Conservation (phyloP, 148 eudicot species). For the Hydrangea macrophylla region DNA sequence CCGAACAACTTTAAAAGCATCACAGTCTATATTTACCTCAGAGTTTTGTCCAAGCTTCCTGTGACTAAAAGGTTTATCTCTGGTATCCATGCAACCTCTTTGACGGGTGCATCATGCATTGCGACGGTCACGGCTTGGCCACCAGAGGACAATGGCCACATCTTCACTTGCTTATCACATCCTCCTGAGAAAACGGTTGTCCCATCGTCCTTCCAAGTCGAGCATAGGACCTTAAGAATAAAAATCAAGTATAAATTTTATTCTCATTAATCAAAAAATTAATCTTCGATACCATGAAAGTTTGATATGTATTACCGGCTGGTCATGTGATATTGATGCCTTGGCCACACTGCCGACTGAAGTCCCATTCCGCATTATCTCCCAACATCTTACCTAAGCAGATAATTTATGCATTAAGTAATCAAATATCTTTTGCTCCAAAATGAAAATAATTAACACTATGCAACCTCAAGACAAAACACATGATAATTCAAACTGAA, state of each 20-base stretch:
- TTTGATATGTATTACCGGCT: constrained; percentile 49
- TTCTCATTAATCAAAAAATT: not conserved
- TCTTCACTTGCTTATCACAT: constrained; percentile 93
- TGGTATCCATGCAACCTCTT: constrained; percentile 92
- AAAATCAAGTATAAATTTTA: not conserved
- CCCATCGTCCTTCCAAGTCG: constrained; percentile 97
- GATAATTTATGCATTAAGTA: not conserved
- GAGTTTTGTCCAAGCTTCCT: constrained; percentile 95
- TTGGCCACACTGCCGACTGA: constrained; percentile 52
- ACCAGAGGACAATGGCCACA: constrained; percentile 85
- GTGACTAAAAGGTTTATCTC: constrained; percentile 79
- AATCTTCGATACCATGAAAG: not conserved
- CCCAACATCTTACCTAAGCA: constrained; percentile 88
- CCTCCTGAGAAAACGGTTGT: constrained; percentile 96
- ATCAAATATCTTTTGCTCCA: not conserved
- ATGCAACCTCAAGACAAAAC: too few relatives aligned
- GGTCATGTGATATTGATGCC: constrained; percentile 81
- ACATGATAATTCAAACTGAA: not conserved
- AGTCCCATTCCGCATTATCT: constrained; percentile 60
- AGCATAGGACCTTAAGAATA: constrained; percentile 66
- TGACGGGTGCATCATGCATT: constrained; percentile 90
- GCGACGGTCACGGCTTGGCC: constrained; percentile 82
- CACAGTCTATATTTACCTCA: constrained; percentile 33
- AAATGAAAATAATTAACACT: too few relatives aligned
- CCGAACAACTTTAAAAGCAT: not conserved